phyloP scores from a whole-genome alignment of 1,284 basidiomycete species.

The Grifola frondosa region DNA sequence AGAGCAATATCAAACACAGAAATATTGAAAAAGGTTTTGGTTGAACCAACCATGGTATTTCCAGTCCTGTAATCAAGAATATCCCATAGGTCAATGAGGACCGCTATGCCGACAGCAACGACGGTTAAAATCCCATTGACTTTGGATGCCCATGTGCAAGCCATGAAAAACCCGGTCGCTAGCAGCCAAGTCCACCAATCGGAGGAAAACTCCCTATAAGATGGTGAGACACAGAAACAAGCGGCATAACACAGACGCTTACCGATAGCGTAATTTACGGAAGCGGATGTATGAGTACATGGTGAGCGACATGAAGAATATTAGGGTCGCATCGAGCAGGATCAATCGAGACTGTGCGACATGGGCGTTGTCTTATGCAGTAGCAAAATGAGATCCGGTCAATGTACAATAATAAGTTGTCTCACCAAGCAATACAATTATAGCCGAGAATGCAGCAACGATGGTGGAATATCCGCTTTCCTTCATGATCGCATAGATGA shows the following conservation, averaged over 20 bases:
- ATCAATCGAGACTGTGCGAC: conserved; percentile 95
- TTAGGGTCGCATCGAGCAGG: conserved; percentile 90
- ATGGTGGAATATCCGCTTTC: conserved; percentile 93
- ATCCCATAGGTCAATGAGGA: conserved; percentile 93
- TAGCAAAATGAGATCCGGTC: not conserved
- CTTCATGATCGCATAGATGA: conserved; percentile 97
- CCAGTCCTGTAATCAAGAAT: conserved; percentile 87
- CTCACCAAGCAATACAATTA: conserved; percentile 82
- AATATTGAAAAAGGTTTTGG: too few species aligned
- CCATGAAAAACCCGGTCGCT: conserved; percentile 90
- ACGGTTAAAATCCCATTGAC: conserved; percentile 97
- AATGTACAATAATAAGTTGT: conserved; percentile 8
- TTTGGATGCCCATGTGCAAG: conserved; percentile 96
- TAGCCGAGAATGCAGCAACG: conserved; percentile 86
- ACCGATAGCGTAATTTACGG: conserved; percentile 92
- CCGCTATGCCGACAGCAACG: conserved; percentile 85
- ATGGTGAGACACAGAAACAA: conserved; percentile 9
- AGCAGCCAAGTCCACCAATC: conserved; percentile 97
- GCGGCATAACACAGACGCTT: conserved; percentile 26
- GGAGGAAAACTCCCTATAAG: conserved; percentile 74
- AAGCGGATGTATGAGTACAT: conserved; percentile 96
- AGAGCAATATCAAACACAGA: too few species aligned
- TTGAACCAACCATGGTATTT: conserved; percentile 80
- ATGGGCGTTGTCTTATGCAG: conserved; percentile 87
- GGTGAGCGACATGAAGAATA: conserved; percentile 95